Evolutionary conservation across 257 asterid genomes (phyloP).

Genomic region (Knoxia roxburghii): DNA sequence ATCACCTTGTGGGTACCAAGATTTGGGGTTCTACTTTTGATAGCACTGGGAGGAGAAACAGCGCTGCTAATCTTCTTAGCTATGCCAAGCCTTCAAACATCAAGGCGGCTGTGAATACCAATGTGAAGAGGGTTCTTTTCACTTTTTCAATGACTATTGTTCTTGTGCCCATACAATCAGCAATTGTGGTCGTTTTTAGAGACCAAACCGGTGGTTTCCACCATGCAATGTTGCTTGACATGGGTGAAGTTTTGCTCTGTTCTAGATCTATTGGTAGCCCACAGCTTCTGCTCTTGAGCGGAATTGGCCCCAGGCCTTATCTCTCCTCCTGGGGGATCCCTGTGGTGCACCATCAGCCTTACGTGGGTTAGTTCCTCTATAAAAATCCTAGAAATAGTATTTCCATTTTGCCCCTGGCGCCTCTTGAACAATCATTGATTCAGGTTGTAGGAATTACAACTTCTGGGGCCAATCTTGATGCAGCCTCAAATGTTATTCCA

Average conservation of each 20-base stretch:
- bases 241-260: slow-evolving; percentile 64
- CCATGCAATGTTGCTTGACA: slow-evolving; percentile 63
- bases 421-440: slow-evolving; percentile 71
- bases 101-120: slow-evolving; percentile 55
- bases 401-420: slow-evolving; percentile 67
- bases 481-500: slow-evolving; percentile 79
- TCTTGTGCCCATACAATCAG: slow-evolving; percentile 28
- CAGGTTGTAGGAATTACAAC: slow-evolving; percentile 78
- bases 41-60: slow-evolving; percentile 55
- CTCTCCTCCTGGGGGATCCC: slow-evolving; percentile 91
- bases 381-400: slow-evolving; percentile 94
- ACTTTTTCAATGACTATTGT: slow-evolving; percentile 28
- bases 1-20: slow-evolving; percentile 75
- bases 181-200: slow-evolving; percentile 63
- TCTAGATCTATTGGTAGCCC: slow-evolving; percentile 96
- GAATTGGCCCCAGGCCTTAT: slow-evolving; percentile 73
- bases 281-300: slow-evolving; percentile 76
- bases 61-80: slow-evolving; percentile 71
- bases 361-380: slow-evolving; percentile 68
- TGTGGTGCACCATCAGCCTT: slow-evolving; percentile 55
- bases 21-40: slow-evolving; percentile 90
- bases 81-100: slow-evolving; percentile 55
- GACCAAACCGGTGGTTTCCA: slow-evolving; percentile 51
- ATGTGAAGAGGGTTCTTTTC: slow-evolving; percentile 59
- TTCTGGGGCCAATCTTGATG: slow-evolving; percentile 70